A percentile compares a stretch with the other conserved stretches of the same genome.
Evolutionary conservation across 257 asterid genomes (phyloP).

Genomic region (Striga asiatica): DNA sequence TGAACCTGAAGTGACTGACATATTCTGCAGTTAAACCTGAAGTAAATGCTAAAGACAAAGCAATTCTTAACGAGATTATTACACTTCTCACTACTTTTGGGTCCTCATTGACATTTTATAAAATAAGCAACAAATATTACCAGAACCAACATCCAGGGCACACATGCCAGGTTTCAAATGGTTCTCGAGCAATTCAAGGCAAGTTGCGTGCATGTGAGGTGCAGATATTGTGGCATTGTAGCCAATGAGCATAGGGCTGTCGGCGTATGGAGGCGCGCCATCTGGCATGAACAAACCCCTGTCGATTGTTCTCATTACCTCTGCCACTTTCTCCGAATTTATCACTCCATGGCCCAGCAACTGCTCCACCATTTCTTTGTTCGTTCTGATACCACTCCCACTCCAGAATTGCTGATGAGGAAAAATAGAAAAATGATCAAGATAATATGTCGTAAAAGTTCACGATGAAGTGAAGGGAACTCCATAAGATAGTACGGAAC

Average conservation of each 20-base stretch:
- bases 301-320: conserved; percentile 66
- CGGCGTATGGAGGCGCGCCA: conserved; percentile 65
- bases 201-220: conserved; percentile 93
- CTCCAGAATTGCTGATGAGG: conserved; percentile 44
- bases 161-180: conserved; percentile 84
- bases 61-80: no score
- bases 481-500: no score
- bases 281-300: conserved; percentile 80
- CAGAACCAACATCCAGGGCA: conserved; percentile 90
- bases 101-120: neutral
- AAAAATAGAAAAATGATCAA: conserved; percentile 18
- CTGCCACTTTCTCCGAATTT: conserved; percentile 47
- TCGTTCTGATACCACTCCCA: conserved; percentile 30
- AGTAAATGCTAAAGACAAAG: no score
- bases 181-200: conserved; percentile 73
- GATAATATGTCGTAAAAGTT: no score
- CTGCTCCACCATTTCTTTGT: conserved; percentile 54
- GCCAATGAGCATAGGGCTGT: conserved; percentile 78
- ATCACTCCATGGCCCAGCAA: conserved; percentile 49
- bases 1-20: neutral
- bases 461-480: no score
- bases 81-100: neutral
- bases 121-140: conserved; percentile 22
- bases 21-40: neutral
- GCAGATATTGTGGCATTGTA: conserved; percentile 92